Base-by-base conservation (phyloP, 768 basidiomycete species). In the Termitomyces sp. region DNA sequence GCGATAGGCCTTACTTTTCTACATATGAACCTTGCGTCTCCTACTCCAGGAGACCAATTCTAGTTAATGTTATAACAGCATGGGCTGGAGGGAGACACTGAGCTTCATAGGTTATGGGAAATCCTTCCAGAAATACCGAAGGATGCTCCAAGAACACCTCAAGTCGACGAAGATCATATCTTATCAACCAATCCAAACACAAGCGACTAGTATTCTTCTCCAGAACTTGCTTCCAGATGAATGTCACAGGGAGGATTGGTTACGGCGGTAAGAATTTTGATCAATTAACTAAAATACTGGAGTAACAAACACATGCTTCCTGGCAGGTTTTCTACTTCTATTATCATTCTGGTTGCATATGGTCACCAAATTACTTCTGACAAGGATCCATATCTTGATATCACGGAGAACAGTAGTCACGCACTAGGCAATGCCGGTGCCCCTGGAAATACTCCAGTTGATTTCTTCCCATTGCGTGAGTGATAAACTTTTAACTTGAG, bases 1-100 rank as follows among this genome's bases (percentile, higher is more conserved):
- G 76, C 4, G 57, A 69, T 44, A 57, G 66, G n/a, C 68, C 66
- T 9, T 5, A 49, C 20, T 57, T 71, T 18, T 22, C 59, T 18
- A 53, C 66, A 13, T 65, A 28, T 49, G 57, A 68, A 13, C 16
- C 67, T 66, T 71, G 35, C 20, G 36, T 42, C 11, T 24, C 2
- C n/a, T 42, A 20, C 55, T 33, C 18, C 13, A 1, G 12, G 4
- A 45, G 22, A 18, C 0, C 0, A 7, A n/a, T n/a, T 33, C 18
- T 13, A 16, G 5, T 18, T 42, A 11, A 38, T 58, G 33, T 32
- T 5, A 6, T 35, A 7, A 32, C 33, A 59, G 58, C n/a, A 59
- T 59, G 58, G 58, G 39, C 3, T 59, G 58, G 58, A 53, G 24
- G 13, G n/a, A 52, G 2, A 50, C 33, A n/a, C 13, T 59, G n/a